Base-by-base conservation (phyloP, 1,139 yeast genomes). In the Yamadazyma diospyri region DNA sequence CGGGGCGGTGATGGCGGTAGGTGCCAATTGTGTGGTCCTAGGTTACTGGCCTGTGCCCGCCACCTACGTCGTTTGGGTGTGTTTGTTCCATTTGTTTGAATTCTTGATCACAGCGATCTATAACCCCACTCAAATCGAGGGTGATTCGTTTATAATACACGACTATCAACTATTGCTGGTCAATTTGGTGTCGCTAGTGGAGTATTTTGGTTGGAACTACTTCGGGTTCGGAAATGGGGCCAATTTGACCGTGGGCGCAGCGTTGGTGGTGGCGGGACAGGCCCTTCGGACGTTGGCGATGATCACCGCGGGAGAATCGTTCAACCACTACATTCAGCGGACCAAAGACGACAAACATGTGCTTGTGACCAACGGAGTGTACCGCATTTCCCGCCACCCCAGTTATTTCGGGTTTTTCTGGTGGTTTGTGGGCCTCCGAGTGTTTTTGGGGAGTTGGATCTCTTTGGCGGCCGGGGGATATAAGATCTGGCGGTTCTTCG, bases 381-480 rank as follows among this genome's bases (percentile, higher is more conserved):
- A 92, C 56, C 40, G 65, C 1, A 42, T 60, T 13, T 59, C 76
- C 7, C 69, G 98, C 39, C 98, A 92, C 54, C 98, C 98, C 8
- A 81, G 94, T 32, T 92, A 92, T 57, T 73, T 79, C 36, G 98
- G 97, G 1, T 92, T 84, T 55, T 89, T 81, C 51, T 80, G 87
- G 76, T 94, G 97, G 97, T 92, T 94, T 17, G 48, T 89, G 4
- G 97, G 97, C 0, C 69, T 88, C 2, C 95, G 92, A 53, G 25
- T 89, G 33, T 50, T 81, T 42, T 57, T 89, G 38, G 61, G 77
- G 30, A 92, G 88, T 55, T 36, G 53, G 25, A 27, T 64, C 1
- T 40, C 57, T 4, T 40, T 59, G 9, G 32, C 38, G 1, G 42
- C 48, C 5, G 72, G 71, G 2, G 51, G 50, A 4, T 44, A 44